These are phyloP conservation scores for Xylariaceae sp. DNA, from an alignment of 2,329 filamentous ascomycete genomes.

Conservation along the genomic window DNA sequence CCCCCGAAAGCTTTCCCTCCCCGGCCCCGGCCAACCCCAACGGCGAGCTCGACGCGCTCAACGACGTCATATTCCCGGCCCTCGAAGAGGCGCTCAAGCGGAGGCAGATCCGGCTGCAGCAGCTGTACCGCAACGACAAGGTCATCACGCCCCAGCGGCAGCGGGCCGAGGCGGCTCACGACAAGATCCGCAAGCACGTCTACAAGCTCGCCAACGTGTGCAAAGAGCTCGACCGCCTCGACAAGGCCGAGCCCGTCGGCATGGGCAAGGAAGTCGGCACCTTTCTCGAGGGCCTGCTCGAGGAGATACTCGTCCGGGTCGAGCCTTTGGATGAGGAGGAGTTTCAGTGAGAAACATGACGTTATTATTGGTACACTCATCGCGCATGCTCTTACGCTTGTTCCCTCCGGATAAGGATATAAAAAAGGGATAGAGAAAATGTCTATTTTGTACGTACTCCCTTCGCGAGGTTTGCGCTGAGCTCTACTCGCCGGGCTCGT, in stretches of 20 bases:
- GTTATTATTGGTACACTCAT: no score
- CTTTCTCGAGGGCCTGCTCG: slow-evolving; percentile 85
- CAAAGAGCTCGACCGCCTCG: slow-evolving; percentile 83
- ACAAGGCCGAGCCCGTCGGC: slow-evolving; percentile 79
- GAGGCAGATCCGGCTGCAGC: slow-evolving; percentile 59
- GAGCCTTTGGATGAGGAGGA: slow-evolving; percentile 80
- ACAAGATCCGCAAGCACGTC: slow-evolving; percentile 74
- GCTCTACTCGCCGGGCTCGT: no score
- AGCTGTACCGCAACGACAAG: slow-evolving; percentile 40
- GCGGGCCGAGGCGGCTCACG: slow-evolving; percentile 67
- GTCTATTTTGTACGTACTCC: no score
- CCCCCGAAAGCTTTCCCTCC: slow-evolving; percentile 49
- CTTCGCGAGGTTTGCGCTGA: no score
- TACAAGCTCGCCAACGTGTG: slow-evolving; percentile 78
- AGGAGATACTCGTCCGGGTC: slow-evolving; percentile 88
- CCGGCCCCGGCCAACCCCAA: slow-evolving; percentile 53
- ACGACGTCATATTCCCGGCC: slow-evolving; percentile 87
- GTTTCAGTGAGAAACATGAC: slow-evolving; percentile 4
- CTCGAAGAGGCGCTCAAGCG: slow-evolving; percentile 86
- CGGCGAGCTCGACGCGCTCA: slow-evolving; percentile 76
- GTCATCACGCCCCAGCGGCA: slow-evolving; percentile 58
- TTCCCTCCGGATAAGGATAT: no score
- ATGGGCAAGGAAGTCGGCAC: slow-evolving; percentile 89
- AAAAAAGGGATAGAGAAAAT: no score
- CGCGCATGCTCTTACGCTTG: no score